Base-by-base conservation (phyloP, 1,284 basidiomycete species). In the Tilletiopsis washingtonensis region DNA sequence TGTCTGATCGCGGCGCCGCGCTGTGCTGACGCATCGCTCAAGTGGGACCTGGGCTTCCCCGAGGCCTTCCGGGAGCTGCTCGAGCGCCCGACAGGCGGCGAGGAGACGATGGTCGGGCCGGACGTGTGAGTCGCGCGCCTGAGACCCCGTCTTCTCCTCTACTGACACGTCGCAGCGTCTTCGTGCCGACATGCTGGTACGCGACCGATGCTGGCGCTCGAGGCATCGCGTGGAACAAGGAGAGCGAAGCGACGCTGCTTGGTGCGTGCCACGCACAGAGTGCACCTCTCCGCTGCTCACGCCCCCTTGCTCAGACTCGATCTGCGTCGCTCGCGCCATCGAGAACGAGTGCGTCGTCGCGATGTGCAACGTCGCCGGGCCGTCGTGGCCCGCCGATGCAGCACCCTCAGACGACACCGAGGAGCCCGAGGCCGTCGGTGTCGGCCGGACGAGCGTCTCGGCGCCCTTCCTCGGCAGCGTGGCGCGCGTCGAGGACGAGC, bases 171-270 rank as follows among this genome's bases (percentile, higher is more conserved):
- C n/a, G n/a, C n/a, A 34, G 29, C 5, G 53, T 72, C 21, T 69
- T 72, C 32, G 64, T 62, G 15, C 69, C 69, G 3, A 72, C 66
- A 0, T 71, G 69, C 49, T 72, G 69, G 69, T 72, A 66, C 45
- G 62, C 67, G 7, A 59, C 61, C 5, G 69, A 72, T 42, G 62
- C 62, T 5, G 68, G 68, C 1, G 38, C 57, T 1, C 44, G 51
- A 25, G 68, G 67, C 1, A 51, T 71, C 2, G 44, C 57, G 3
- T 66, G 62, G 62, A 71, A 67, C 47, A 19, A 3, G 1, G 24
- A 48, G 3, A 57, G 62, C 3, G 69, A 72, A 42, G 61, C 58
- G 2, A 45, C 51, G 15, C 55, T 68, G 48, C 51, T 70, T 20
- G 53, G 47, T 49, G 41, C 21, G 29, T 34, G 29, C 29, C 9